Evolutionary conservation across 139 green algal species (phyloP).

Genomic region (Micromonas commoda): DNA sequence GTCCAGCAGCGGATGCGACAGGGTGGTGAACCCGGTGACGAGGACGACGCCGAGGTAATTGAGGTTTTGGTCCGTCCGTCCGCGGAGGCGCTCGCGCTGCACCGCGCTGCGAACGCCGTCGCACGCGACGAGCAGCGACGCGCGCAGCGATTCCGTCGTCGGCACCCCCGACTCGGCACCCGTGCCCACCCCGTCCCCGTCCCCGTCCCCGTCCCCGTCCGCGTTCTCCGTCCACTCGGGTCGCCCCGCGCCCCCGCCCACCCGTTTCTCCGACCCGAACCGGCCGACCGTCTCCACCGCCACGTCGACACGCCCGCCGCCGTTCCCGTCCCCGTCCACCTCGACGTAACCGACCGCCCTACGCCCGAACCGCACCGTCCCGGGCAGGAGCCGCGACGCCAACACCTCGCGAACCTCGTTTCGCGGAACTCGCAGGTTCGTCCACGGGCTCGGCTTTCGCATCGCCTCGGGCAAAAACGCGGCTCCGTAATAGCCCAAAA

Average conservation of each 20-base stretch:
- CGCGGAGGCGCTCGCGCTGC: not conserved
- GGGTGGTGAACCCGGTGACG: conserved; percentile 17
- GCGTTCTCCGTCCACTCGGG: too few relatives aligned
- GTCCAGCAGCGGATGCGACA: conserved; percentile 2
- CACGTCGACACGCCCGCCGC: not conserved
- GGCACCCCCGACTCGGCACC: too few relatives aligned
- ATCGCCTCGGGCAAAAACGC: not conserved
- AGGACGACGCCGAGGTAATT: conserved; percentile 25
- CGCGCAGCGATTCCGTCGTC: not conserved
- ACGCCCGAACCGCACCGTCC: not conserved
- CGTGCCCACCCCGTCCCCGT: not conserved
- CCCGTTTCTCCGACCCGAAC: not conserved
- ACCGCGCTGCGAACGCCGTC: conserved; percentile 12
- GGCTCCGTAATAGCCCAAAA: conserved; percentile 14
- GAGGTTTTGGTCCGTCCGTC: not conserved
- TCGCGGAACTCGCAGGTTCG: conserved; percentile 23
- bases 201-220: not conserved
- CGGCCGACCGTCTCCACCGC: not conserved
- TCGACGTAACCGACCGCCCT: not conserved
- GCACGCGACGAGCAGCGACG: not conserved
- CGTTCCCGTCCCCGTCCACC: too few relatives aligned
- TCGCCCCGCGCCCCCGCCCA: too few relatives aligned
- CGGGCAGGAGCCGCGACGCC: not conserved
- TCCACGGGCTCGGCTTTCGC: not conserved
- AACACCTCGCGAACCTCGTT: conserved; percentile 22